Conservation (phyloP, 2,329 filamentous ascomycete genomes). For the Tolypocladium endophyticum region DNA sequence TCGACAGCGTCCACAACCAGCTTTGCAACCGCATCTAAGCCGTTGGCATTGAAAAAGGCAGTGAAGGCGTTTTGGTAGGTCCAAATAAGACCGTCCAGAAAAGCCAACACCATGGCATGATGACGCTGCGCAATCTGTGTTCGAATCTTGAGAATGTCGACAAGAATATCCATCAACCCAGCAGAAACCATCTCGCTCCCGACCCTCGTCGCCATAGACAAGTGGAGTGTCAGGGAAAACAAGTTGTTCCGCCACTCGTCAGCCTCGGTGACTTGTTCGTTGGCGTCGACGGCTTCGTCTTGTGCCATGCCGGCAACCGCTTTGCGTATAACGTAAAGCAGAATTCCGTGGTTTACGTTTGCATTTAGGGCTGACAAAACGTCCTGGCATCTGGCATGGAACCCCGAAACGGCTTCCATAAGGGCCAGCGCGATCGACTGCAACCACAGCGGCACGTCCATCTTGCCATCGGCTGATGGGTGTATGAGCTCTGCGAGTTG, state of each 20-base stretch:
- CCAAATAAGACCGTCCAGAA: constrained; percentile 82
- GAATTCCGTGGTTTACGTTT: constrained; percentile 89
- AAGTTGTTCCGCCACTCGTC: constrained; percentile 87
- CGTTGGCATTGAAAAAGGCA: constrained; percentile 69
- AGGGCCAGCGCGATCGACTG: constrained; percentile 75
- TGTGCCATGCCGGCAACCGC: constrained; percentile 71
- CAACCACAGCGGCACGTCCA: constrained; percentile 59
- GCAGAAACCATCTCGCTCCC: constrained; percentile 79
- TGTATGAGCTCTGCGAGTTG: constrained; percentile 89
- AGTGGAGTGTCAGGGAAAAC: constrained; percentile 75
- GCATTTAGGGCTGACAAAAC: constrained; percentile 86
- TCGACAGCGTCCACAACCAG: constrained; percentile 72
- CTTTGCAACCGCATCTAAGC: constrained; percentile 83
- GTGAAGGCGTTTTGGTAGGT: constrained; percentile 76
- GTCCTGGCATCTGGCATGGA: constrained; percentile 66
- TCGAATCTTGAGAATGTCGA: constrained; percentile 77
- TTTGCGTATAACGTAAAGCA: constrained; percentile 88
- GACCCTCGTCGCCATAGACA: constrained; percentile 65
- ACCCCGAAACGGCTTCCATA: constrained; percentile 76
- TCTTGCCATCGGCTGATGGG: constrained; percentile 60
- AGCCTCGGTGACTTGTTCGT: constrained; percentile 52
- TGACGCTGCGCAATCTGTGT: constrained; percentile 74
- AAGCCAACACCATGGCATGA: constrained; percentile 73
- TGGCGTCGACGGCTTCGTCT: constrained; percentile 39
- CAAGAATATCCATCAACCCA: constrained; percentile 79